Conservation (phyloP, 2,329 filamentous ascomycete genomes). For the Chrysoporthe deuterocubensis region DNA sequence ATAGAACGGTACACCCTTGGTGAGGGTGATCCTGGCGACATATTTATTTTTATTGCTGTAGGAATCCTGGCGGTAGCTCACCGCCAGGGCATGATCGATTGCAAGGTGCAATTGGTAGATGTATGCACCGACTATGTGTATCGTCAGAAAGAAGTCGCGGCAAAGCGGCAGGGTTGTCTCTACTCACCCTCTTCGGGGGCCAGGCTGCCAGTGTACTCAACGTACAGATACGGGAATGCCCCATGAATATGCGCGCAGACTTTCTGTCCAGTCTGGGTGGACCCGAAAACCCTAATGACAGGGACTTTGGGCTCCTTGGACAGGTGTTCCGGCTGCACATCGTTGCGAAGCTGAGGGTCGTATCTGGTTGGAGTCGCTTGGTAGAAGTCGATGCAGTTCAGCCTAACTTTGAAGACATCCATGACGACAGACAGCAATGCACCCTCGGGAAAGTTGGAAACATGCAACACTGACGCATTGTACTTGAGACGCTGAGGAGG, state of each 20-base stretch:
- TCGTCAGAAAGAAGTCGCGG: background rate
- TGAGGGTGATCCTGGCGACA: slow-evolving; percentile 87
- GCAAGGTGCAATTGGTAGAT: slow-evolving; percentile 80
- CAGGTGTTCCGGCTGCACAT: slow-evolving; percentile 61
- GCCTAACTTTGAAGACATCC: slow-evolving; percentile 83
- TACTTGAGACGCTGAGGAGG: background rate
- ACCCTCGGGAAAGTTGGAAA: slow-evolving; percentile 2
- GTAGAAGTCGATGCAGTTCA: slow-evolving; percentile 97
- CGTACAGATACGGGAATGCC: slow-evolving; percentile 92
- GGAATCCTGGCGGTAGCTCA: slow-evolving; percentile 80
- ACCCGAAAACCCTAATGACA: slow-evolving; percentile 87
- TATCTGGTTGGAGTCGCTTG: slow-evolving; percentile 78
- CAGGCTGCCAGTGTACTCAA: slow-evolving; percentile 78
- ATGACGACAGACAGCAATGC: slow-evolving; percentile 36
- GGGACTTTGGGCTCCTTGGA: slow-evolving; percentile 75
- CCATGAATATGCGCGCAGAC: slow-evolving; percentile 96
- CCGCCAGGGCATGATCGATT: slow-evolving; percentile 86
- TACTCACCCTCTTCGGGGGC: slow-evolving; percentile 67
- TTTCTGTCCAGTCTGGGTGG: slow-evolving; percentile 92
- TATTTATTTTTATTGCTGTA: slow-evolving; percentile 70
- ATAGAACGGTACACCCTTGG: slow-evolving; percentile 95
- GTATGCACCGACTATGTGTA: slow-evolving; percentile 68
- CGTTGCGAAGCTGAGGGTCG: slow-evolving; percentile 77
- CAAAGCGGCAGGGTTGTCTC: slow-evolving; percentile 1
- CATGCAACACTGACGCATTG: slow-evolving; percentile 13